These are phyloP conservation scores for Chionographis japonica DNA, from an alignment of 106 monocot species.

Conservation along the genomic window DNA sequence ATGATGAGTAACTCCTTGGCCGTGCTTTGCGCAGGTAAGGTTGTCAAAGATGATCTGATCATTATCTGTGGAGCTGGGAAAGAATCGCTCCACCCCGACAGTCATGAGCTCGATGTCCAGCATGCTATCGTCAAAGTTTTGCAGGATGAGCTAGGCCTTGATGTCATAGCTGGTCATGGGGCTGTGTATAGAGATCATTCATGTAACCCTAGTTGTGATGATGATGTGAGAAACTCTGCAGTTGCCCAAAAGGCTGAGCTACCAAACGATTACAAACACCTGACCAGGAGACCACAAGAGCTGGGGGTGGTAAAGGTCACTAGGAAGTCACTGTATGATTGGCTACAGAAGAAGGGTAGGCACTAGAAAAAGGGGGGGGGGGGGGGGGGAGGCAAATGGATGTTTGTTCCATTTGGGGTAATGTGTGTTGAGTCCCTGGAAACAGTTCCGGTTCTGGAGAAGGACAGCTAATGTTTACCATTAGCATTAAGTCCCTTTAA, in stretches of 20 bases:
- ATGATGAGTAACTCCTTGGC: too few relatives aligned
- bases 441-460: too few relatives aligned
- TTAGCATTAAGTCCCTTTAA: too few relatives aligned
- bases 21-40: conserved; percentile 22
- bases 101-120: conserved; percentile 30
- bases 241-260: not conserved
- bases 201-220: not conserved
- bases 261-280: conserved; percentile 6
- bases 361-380: too few relatives aligned
- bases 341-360: conserved; percentile 42
- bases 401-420: too few relatives aligned
- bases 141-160: conserved; percentile 51
- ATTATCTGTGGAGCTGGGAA: conserved; percentile 51
- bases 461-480: too few relatives aligned
- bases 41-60: conserved; percentile 58
- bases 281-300: conserved; percentile 50
- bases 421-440: too few relatives aligned
- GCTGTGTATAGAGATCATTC: not conserved
- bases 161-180: conserved; percentile 31
- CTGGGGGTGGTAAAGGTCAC: conserved; percentile 50
- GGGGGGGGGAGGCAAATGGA: too few relatives aligned
- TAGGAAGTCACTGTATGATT: conserved; percentile 32
- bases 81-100: not conserved
- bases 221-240: not conserved
- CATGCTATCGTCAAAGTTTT: conserved; percentile 52